Evolutionary conservation across 2,329 filamentous ascomycete genomes (phyloP).

Genomic region (Cladobotryum mycophilum): DNA sequence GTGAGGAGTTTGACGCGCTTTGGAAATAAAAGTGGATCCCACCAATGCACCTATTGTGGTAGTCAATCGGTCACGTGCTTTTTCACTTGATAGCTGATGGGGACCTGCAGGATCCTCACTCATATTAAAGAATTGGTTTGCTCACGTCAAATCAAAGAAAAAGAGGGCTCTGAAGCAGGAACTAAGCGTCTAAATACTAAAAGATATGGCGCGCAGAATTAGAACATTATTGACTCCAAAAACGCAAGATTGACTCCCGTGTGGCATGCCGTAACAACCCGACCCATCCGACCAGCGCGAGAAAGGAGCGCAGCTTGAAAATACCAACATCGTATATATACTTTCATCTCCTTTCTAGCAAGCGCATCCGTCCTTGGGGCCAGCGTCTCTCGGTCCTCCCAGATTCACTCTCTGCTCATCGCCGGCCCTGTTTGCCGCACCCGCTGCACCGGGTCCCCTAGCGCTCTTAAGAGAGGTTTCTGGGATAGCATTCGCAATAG

Average conservation of each 20-base stretch:
- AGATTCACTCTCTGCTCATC: constrained; percentile 79
- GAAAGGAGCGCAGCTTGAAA: neutral
- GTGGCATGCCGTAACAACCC: constrained; percentile 16
- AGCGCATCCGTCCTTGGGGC: constrained; percentile 86
- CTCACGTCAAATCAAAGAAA: neutral
- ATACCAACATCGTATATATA: constrained; percentile 4
- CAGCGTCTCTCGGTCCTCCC: constrained; percentile 63
- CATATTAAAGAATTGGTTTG: neutral
- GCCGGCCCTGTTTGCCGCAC: constrained; percentile 51
- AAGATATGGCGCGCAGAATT: constrained; percentile 12
- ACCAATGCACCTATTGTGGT: constrained; percentile 1
- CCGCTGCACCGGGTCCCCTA: constrained; percentile 62
- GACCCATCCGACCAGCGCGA: constrained; percentile 12
- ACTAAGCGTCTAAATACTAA: constrained; percentile 11
- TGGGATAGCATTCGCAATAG: constrained; percentile 95
- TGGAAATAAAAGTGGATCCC: constrained; percentile 15
- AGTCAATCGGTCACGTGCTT: constrained; percentile 15
- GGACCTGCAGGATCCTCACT: no score
- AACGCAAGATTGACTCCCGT: constrained; percentile 15
- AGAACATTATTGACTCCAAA: constrained; percentile 14
- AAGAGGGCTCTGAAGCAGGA: neutral
- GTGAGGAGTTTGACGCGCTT: constrained; percentile 20
- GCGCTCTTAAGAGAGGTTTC: constrained; percentile 92
- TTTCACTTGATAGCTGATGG: neutral
- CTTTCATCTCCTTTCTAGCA: constrained; percentile 49